Conservation (phyloP, 1,284 basidiomycete genomes). For the Rhodofomes roseus region DNA sequence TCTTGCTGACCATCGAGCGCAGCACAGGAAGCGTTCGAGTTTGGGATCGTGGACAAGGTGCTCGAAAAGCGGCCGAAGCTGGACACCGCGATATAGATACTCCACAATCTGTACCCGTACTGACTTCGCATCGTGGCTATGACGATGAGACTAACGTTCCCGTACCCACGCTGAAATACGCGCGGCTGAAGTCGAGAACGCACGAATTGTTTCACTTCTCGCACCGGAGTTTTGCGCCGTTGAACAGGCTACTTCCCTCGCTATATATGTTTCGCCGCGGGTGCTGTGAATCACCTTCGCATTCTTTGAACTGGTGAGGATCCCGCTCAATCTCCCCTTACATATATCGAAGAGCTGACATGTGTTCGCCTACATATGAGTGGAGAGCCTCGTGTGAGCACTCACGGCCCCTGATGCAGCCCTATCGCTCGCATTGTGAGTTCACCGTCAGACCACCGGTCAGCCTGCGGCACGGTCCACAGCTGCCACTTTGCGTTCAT, state of each 20-base stretch:
- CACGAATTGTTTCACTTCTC: background rate
- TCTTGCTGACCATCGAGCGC: constrained; percentile 7
- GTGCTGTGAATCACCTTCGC: background rate
- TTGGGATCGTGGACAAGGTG: constrained; percentile 90
- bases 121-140: background rate
- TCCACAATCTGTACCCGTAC: background rate
- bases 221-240: background rate
- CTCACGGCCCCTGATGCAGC: background rate
- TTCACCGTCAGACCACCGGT: background rate
- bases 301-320: background rate
- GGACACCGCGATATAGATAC: constrained; percentile 13
- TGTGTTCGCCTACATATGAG: background rate
- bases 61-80: constrained; percentile 64
- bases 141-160: background rate
- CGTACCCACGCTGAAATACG: too few species aligned
- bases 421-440: background rate
- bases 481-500: background rate
- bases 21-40: constrained; percentile 84
- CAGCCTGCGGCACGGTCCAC: background rate
- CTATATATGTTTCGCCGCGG: background rate
- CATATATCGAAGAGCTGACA: background rate
- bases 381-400: background rate
- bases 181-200: background rate
- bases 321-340: background rate
- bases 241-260: background rate